These are phyloP conservation scores for Golubevia pallescens DNA, from an alignment of 1,284 basidiomycete species.

Conservation along the genomic window DNA sequence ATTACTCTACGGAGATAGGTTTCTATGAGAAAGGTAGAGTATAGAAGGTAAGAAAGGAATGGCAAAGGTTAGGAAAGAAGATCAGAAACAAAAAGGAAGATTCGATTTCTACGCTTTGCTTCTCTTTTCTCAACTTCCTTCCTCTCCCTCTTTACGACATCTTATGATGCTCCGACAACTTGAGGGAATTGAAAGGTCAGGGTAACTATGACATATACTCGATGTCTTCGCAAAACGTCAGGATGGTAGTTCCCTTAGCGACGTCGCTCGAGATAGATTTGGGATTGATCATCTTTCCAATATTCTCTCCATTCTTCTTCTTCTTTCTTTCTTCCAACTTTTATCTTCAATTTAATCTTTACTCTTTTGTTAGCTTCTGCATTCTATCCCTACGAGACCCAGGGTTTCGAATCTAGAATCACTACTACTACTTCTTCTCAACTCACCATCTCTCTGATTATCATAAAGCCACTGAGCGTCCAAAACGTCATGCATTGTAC, in stretches of 20 bases:
- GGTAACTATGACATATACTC: neutral
- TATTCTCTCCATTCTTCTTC: neutral
- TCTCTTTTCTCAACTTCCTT: too few species aligned
- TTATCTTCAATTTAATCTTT: too few species aligned
- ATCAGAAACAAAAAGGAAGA: too few species aligned
- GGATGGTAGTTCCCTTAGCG: neutral
- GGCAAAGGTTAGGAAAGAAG: neutral
- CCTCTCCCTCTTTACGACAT: neutral
- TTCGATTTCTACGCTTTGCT: too few species aligned
- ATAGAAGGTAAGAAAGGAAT: neutral
- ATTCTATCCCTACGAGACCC: neutral
- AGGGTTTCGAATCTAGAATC: neutral
- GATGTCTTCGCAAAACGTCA: neutral
- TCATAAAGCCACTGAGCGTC: neutral
- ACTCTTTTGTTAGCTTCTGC: neutral
- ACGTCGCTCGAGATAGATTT: neutral
- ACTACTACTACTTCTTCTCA: neutral
- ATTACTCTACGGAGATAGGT: conserved; percentile 4
- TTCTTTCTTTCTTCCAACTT: conserved; percentile 1
- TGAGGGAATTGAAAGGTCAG: neutral
- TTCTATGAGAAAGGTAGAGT: neutral
- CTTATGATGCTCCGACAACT: neutral
- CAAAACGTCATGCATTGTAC: neutral
- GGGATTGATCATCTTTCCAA: conserved; percentile 1
- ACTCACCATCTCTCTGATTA: conserved; percentile 5